phyloP scores from a whole-genome alignment of 352 stramenopile species.

The Globisporangium canariense region DNA sequence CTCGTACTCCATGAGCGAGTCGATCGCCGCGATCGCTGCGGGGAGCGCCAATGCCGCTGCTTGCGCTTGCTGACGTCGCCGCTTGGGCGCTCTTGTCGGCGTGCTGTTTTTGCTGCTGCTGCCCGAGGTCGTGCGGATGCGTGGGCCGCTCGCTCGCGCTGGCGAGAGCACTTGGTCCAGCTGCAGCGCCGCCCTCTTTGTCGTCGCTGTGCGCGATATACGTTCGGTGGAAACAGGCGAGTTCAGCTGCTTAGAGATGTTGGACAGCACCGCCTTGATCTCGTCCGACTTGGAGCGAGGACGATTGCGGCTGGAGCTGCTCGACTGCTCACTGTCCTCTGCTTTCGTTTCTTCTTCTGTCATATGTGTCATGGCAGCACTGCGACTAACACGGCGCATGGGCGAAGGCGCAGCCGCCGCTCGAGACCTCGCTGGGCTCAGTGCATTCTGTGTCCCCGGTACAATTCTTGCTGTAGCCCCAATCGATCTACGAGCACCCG shows the following conservation, averaged over 20 bases:
- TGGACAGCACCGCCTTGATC: conserved; percentile 13
- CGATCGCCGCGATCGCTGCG: conserved; percentile 7
- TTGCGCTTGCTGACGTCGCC: conserved; percentile 24
- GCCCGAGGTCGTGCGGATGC: background rate
- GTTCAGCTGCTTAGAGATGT: conserved; percentile 14
- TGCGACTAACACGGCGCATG: background rate
- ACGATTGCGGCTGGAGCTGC: background rate
- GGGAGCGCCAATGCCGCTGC: conserved; percentile 25
- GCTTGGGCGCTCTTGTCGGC: conserved; percentile 4
- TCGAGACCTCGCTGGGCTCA: conserved; percentile 7
- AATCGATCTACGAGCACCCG: background rate
- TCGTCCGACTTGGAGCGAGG: conserved; percentile 18
- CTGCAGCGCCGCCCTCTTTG: background rate
- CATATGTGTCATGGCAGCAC: background rate
- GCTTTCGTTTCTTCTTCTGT: conserved; percentile 3
- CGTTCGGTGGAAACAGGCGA: background rate
- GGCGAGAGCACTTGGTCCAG: conserved; percentile 5
- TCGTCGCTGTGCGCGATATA: background rate
- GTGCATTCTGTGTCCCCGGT: background rate
- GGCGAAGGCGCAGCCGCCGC: conserved; percentile 1
- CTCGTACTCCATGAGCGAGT: conserved; percentile 40
- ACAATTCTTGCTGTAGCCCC: background rate
- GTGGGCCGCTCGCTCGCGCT: background rate
- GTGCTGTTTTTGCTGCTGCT: conserved; percentile 5
- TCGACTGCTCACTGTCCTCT: background rate